Percentiles rank a stretch among this genome's conserved stretches.
Conservation (phyloP, 495 filamentous ascomycete genomes). For the Penicillium fimorum region DNA sequence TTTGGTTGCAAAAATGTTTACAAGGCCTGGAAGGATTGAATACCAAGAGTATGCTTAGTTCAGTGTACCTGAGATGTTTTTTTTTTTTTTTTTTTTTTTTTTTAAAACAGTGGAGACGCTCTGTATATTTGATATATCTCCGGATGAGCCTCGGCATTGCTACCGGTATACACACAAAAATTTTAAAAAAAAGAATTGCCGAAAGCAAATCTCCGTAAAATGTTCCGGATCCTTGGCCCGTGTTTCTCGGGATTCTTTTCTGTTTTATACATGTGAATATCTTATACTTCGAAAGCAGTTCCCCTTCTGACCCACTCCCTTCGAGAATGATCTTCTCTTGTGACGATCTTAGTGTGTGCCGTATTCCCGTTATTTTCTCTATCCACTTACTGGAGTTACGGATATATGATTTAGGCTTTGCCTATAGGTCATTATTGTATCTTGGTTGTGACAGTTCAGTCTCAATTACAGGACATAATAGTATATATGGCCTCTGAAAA, state of each 20-base stretch:
- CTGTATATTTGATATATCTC: too few species aligned
- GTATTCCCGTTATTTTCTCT: not conserved
- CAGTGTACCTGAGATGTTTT: not conserved
- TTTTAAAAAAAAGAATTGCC: not conserved
- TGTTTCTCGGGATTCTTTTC: not conserved
- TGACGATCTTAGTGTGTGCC: constrained; percentile 4
- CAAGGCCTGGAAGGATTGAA: constrained; percentile 66
- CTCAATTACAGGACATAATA: not conserved
- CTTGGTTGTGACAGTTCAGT: not conserved
- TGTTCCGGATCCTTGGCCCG: constrained; percentile 4
- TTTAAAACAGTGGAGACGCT: not conserved
- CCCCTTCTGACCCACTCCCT: not conserved
- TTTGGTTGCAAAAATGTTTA: constrained; percentile 80
- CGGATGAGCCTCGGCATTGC: not conserved
- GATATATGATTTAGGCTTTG: not conserved
- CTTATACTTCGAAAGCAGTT: too few species aligned
- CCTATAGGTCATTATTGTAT: not conserved
- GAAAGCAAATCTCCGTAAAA: constrained; percentile 5
- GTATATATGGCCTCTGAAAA: too few species aligned
- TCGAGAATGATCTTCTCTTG: not conserved
- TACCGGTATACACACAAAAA: not conserved
- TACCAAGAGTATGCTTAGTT: not conserved
- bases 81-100: not conserved
- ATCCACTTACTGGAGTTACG: not conserved
- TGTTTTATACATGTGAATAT: not conserved